Conservation (phyloP, 208 protist species). For the Endotrypanum monterogeii region DNA sequence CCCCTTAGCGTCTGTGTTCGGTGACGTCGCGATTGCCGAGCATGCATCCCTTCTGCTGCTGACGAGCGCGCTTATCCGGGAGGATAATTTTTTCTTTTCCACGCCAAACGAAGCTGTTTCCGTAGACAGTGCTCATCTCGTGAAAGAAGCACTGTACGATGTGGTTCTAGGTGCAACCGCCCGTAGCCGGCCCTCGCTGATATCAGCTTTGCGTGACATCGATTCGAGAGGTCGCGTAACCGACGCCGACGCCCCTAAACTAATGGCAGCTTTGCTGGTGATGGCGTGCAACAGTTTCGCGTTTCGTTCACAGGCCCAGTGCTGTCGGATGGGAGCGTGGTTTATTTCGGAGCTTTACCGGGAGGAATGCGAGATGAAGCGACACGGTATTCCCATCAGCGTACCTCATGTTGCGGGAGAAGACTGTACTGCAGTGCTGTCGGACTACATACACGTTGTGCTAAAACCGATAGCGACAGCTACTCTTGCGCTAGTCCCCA, state of each 20-base stretch:
- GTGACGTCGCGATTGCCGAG: slow-evolving; percentile 54
- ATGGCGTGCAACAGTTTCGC: slow-evolving; percentile 67
- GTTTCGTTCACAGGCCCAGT: slow-evolving; percentile 57
- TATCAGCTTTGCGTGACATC: slow-evolving; percentile 43
- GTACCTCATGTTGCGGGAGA: slow-evolving; percentile 26
- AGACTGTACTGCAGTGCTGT: slow-evolving; percentile 24
- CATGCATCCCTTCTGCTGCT: slow-evolving; percentile 58
- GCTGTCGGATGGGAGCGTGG: slow-evolving; percentile 38
- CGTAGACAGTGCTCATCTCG: slow-evolving; percentile 34
- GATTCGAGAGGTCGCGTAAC: slow-evolving; percentile 34
- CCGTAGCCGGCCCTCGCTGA: slow-evolving; percentile 37
- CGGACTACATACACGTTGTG: slow-evolving; percentile 54
- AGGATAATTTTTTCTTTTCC: slow-evolving; percentile 59
- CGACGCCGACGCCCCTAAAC: slow-evolving; percentile 37
- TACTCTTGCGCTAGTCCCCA: slow-evolving; percentile 60
- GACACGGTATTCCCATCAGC: slow-evolving; percentile 36
- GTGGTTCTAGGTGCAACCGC: slow-evolving; percentile 45
- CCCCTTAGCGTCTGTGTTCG: slow-evolving; percentile 72
- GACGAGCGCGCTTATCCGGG: slow-evolving; percentile 43
- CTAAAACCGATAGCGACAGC: slow-evolving; percentile 46
- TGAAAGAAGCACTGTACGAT: slow-evolving; percentile 62
- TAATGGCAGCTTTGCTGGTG: slow-evolving; percentile 58
- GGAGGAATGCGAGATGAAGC: slow-evolving; percentile 56
- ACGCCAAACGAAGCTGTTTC: slow-evolving; percentile 15
- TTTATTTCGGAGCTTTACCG: slow-evolving; percentile 53